A percentile compares a stretch with the other conserved stretches of the same genome.
Evolutionary conservation across 768 basidiomycete genomes (phyloP).

Genomic region (Omphalotus guepiniiformis): DNA sequence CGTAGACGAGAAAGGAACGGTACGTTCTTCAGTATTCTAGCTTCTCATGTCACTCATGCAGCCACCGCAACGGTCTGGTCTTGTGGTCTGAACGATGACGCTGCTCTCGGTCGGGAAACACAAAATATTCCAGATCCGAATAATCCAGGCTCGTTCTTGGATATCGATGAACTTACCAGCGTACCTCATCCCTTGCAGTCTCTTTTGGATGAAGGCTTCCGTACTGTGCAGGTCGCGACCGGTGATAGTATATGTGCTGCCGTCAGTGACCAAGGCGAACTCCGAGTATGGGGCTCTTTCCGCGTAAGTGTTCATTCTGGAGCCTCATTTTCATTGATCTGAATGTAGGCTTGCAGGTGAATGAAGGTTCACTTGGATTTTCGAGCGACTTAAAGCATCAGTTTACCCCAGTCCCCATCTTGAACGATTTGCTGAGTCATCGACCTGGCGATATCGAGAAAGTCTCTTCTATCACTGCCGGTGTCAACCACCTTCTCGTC

Average conservation of each 20-base stretch:
- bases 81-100: constrained; percentile 85
- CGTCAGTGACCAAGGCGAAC: constrained; percentile 70
- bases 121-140: constrained; percentile 54
- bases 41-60: not conserved
- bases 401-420: constrained; percentile 56
- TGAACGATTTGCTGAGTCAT: constrained; percentile 43
- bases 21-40: constrained; percentile 37
- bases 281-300: constrained; percentile 89
- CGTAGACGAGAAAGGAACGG: constrained; percentile 85
- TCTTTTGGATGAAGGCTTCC: constrained; percentile 75
- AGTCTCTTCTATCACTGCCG: constrained; percentile 71
- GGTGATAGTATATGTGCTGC: constrained; percentile 90
- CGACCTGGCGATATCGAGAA: constrained; percentile 66
- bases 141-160: constrained; percentile 53
- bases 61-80: constrained; percentile 63
- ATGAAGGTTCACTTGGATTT: constrained; percentile 85
- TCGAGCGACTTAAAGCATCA: constrained; percentile 63
- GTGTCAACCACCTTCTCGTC: constrained; percentile 86
- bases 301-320: constrained; percentile 49
- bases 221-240: constrained; percentile 75
- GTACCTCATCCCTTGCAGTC: constrained; percentile 64
- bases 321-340: constrained; percentile 2
- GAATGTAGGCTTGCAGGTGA: constrained; percentile 39
- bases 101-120: constrained; percentile 72
- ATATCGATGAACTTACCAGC: constrained; percentile 49